Conservation (phyloP, 345 rosid species). For the Eucalyptus cloeziana region DNA sequence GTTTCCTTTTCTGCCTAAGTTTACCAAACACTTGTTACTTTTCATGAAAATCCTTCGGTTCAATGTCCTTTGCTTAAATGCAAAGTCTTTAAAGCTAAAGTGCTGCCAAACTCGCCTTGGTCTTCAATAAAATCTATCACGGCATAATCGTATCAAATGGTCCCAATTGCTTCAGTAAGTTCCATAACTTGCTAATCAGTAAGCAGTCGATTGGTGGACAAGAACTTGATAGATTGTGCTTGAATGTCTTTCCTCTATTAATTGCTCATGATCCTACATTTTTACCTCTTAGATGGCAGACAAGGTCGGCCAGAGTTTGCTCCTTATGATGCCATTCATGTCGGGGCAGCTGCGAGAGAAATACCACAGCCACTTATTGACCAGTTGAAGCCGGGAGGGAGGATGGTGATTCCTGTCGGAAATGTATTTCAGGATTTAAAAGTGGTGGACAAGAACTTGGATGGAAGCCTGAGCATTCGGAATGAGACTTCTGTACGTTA, state of each 20-base stretch:
- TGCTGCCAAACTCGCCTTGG: neutral
- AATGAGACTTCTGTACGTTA: constrained; percentile 78
- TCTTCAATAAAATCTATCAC: neutral
- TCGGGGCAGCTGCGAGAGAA: constrained; percentile 94
- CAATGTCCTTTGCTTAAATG: neutral
- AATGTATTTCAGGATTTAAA: constrained; percentile 68
- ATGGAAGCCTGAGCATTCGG: constrained; percentile 55
- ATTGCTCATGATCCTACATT: neutral
- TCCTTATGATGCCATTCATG: constrained; percentile 90
- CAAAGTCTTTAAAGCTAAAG: neutral
- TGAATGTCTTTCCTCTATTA: neutral
- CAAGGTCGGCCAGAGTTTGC: constrained; percentile 82
- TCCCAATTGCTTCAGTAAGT: neutral
- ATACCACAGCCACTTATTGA: constrained; percentile 78
- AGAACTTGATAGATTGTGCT: neutral
- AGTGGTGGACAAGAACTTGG: constrained; percentile 66
- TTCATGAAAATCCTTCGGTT: neutral
- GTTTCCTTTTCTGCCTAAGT: neutral
- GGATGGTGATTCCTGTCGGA: constrained; percentile 97
- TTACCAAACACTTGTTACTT: neutral
- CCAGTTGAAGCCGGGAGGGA: constrained; percentile 93
- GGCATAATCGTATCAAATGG: neutral
- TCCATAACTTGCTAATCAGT: neutral
- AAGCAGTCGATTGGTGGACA: neutral
- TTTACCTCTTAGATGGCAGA: constrained; percentile 59